phyloP scores from a whole-genome alignment of 2,329 filamentous ascomycete genomes.

The Colletotrichum echinochloae region DNA sequence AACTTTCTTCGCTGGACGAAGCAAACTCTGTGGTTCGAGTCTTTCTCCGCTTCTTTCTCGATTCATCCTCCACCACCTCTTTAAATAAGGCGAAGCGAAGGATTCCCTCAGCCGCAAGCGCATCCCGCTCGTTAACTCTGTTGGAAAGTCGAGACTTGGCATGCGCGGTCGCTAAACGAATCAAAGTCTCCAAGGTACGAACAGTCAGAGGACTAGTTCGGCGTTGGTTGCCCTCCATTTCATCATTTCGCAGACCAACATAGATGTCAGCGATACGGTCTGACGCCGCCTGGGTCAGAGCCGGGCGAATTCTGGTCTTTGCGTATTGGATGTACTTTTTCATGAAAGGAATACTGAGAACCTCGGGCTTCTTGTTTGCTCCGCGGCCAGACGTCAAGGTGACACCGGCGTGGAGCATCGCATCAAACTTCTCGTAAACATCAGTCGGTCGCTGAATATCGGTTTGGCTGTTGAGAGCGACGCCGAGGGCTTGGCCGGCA shows the following conservation, averaged over 20 bases:
- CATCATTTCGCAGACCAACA: slow-evolving; percentile 92
- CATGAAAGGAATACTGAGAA: slow-evolving; percentile 96
- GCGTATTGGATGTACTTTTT: slow-evolving; percentile 99
- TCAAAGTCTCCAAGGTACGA: slow-evolving; percentile 96
- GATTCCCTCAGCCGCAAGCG: slow-evolving; percentile 87
- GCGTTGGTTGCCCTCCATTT: slow-evolving; percentile 93
- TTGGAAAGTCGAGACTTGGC: slow-evolving; percentile 92
- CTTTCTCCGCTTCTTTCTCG: slow-evolving; percentile 85
- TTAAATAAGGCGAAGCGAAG: slow-evolving; percentile 97
- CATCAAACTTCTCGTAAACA: slow-evolving; percentile 95
- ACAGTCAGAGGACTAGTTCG: slow-evolving; percentile 96
- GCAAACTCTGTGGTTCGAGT: slow-evolving; percentile 69
- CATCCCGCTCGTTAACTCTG: slow-evolving; percentile 90
- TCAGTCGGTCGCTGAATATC: slow-evolving; percentile 82
- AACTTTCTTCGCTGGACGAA: slow-evolving; percentile 69
- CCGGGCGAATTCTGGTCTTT: slow-evolving; percentile 89
- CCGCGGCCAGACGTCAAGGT: slow-evolving; percentile 80
- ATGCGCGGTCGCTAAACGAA: slow-evolving; percentile 95
- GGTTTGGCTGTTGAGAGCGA: slow-evolving; percentile 83
- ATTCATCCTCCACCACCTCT: slow-evolving; percentile 84
- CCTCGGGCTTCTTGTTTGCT: slow-evolving; percentile 81
- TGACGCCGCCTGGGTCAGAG: slow-evolving; percentile 90
- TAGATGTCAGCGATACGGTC: slow-evolving; percentile 94
- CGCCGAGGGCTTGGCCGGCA: slow-evolving; percentile 83
- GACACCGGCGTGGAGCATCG: slow-evolving; percentile 94